Conservation (phyloP, 116 monocot species). For the Phalaenopsis hybrid region DNA sequence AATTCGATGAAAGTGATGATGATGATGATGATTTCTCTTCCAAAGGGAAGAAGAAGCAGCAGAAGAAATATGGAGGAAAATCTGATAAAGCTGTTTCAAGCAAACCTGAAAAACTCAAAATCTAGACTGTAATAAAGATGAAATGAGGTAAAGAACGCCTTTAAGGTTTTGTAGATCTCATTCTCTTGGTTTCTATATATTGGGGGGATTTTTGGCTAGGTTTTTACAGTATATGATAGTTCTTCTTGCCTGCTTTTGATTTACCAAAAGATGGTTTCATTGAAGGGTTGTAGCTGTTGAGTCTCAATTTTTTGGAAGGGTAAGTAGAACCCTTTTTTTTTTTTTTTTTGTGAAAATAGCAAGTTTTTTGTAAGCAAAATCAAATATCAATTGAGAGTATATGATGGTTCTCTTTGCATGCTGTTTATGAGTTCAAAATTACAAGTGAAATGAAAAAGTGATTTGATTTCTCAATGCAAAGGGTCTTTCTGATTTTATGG, state of each 20-base stretch:
- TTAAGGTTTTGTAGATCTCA: background rate
- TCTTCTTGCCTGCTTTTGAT: background rate
- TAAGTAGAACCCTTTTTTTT: too few species aligned
- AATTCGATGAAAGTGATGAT: constrained; percentile 26
- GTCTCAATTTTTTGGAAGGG: too few species aligned
- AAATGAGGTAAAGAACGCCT: background rate
- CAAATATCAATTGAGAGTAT: too few species aligned
- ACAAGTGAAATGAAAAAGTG: too few species aligned
- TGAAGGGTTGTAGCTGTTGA: background rate
- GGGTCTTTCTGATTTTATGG: too few species aligned
- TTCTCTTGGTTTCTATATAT: background rate
- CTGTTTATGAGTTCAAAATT: too few species aligned
- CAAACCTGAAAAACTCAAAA: constrained; percentile 6
- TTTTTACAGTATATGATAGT: background rate
- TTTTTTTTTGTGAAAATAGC: too few species aligned
- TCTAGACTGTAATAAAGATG: background rate
- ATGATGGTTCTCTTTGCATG: too few species aligned
- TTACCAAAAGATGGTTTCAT: background rate
- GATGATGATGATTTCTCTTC: constrained; percentile 27
- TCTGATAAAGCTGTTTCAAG: constrained; percentile 7
- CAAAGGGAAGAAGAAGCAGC: constrained; percentile 35
- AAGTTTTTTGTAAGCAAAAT: too few species aligned
- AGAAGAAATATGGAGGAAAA: constrained; percentile 21
- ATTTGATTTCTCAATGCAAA: too few species aligned
- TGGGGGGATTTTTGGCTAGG: background rate